Evolutionary conservation across 345 rosid species (phyloP), one percentile per base, ranked within the genome.

Genomic region (Isatis tinctoria): DNA sequence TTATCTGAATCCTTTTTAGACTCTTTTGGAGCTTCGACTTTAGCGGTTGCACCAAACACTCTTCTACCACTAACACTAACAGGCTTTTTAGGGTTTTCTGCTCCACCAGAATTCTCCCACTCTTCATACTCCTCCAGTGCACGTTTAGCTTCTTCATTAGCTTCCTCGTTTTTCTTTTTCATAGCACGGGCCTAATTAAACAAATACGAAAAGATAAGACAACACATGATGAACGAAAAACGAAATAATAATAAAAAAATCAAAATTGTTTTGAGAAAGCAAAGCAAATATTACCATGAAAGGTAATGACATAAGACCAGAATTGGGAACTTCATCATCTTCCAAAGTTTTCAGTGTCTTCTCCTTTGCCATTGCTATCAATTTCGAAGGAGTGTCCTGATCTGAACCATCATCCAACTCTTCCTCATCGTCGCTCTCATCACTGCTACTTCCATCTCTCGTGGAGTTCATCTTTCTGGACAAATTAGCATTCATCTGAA

Each of bases 301-400:
- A 78, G 99, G 99, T 76, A 95, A 83, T 67, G 97, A 82, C 63
- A 87, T 78, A 63, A 95, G 85, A 83, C 98, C 98, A 17, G 96
- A 83, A 36, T 74, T 72, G 53, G 97, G 88, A 49, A 75, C 75
- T 79, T 86, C 90, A 48, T 86, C 86, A 35, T 88, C 92, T 75
- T 86, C 90, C 33, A 90, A 54, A 45, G 84, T 69, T 82, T 84
- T 75, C 26, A 85, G 78, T 26, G 98, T 95, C 81, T 87, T 90
- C 79, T 85, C 88, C 76, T 81, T 88, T 27, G 97, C 98, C 67
- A 85, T 83, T 28, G 81, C 82, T 63, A 92, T 58, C 77, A 88
- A 71, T 72, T 85, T 86, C 30, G 85, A 79, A 58, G 83, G 77
- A 68, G 64, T 75, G 59, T 90, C 97, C 57, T 78, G 77, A 20